Base-by-base conservation (phyloP, 176 grass and related monocot genomes). In the Raddia distichophylla region DNA sequence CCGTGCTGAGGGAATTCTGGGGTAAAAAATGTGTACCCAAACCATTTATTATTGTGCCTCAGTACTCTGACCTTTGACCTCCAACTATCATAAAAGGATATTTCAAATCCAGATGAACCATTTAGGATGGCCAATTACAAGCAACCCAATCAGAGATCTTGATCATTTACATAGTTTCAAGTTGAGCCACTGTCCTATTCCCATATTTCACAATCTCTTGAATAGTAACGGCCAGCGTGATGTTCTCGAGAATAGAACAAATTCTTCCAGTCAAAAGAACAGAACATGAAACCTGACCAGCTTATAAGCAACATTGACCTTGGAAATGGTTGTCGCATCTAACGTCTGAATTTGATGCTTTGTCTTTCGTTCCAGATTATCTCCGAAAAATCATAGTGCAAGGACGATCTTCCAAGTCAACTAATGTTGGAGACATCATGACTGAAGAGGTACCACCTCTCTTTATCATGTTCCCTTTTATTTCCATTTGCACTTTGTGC, bases 361-460 rank as follows among this genome's bases (percentile, higher is more conserved):
- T 6, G 9, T 13, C 22, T 82, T 78, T 13, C 22, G 76, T 78
- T 81, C 85, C 77, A 99, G 97, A 99, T 95, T 99, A 99, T 88
- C 93, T 99, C 69, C 81, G 97, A 54, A 99, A 99, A 86, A 99
- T 99, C 42, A 99, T 99, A 64, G 97, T 99, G 51, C 93, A 95
- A 69, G 97, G 97, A 74, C 87, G 91, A 88, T 99, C 97, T 70
- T 99, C 97, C 33, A 99, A 99, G 88, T 99, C 97, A 22, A 99
- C 97, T 64, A 93, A 93, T 88, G 97, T 99, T 80, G 97, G 97
- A 74, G 97, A 99, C 77, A 99, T 99, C 80, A 99, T 99, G 97
- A 99, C 97, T 78, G 97, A 99, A 86, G 97, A 99, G 91, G 97
- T 99, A 88, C 67, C 50, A 8, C 6, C 15, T 7, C 46, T 34